A percentile compares a stretch with the other conserved stretches of the same genome.
Evolutionary conservation across 345 rosid genomes (phyloP).

Genomic region (Citrus maxima): DNA sequence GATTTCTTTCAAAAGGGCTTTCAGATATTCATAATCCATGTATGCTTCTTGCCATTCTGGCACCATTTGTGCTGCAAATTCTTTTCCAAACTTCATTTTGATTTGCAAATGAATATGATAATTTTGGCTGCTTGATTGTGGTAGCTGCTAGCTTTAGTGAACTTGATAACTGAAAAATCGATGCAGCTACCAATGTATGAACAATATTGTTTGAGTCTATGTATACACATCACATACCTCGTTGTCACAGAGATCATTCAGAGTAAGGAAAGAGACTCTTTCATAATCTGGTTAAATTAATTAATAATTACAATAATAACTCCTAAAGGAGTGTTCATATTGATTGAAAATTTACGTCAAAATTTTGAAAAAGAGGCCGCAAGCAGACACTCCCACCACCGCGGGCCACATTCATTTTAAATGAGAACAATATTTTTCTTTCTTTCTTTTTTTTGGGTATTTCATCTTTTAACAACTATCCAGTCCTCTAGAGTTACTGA

Average conservation of each 20-base stretch:
- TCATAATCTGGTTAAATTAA: no score
- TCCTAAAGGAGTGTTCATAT: not conserved
- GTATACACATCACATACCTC: not conserved
- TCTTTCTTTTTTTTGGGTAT: no score
- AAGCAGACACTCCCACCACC: not conserved
- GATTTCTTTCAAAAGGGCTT: conserved; percentile 53
- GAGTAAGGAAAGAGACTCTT: no score
- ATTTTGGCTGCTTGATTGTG: not conserved
- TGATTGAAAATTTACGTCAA: not conserved
- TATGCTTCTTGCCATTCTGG: conserved; percentile 79
- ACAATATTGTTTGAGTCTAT: not conserved
- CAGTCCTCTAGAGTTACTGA: no score
- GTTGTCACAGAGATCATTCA: no score
- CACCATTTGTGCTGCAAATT: conserved; percentile 60
- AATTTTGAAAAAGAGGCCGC: not conserved
- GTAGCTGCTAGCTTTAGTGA: no score
- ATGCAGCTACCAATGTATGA: not conserved
- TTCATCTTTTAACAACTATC: no score
- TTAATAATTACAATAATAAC: not conserved
- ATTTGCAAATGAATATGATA: no score
- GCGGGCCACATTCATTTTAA: not conserved
- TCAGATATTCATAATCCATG: conserved; percentile 55
- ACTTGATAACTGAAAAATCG: not conserved
- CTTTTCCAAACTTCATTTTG: conserved; percentile 76
- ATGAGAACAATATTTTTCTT: no score